phyloP scores from a whole-genome alignment of 2,329 filamentous ascomycete species.

The Cadophora sp. region DNA sequence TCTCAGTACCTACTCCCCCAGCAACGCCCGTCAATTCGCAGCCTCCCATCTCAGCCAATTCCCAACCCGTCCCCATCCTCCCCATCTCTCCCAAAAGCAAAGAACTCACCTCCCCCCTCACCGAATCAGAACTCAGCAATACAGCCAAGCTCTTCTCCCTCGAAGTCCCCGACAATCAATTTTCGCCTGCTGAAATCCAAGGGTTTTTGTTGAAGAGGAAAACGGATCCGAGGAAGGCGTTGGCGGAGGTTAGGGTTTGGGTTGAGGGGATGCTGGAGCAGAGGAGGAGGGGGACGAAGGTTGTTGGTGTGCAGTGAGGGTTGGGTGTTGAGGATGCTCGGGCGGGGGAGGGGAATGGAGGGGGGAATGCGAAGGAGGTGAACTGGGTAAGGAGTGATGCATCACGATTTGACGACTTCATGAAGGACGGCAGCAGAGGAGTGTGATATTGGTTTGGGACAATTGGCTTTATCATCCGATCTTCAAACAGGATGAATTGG shows the following conservation, averaged over 20 bases:
- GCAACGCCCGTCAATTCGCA: background rate
- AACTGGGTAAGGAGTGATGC: no score
- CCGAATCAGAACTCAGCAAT: conserved; percentile 48
- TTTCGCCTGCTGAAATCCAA: conserved; percentile 69
- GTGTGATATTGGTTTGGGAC: no score
- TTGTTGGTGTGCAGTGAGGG: conserved; percentile 19
- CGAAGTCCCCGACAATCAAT: conserved; percentile 57
- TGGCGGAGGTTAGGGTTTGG: conserved; percentile 60
- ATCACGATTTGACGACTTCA: no score
- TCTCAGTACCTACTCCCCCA: background rate
- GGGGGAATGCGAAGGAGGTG: no score
- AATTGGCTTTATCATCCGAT: no score
- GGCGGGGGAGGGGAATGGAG: no score
- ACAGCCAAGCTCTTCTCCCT: conserved; percentile 53
- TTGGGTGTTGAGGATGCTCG: no score
- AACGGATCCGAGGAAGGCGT: conserved; percentile 60
- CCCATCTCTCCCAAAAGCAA: conserved; percentile 2
- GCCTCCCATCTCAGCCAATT: background rate
- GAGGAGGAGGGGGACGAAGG: conserved; percentile 29
- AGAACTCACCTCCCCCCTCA: conserved; percentile 31
- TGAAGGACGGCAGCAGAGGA: no score
- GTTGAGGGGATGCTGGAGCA: conserved; percentile 53
- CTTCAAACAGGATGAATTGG: no score
- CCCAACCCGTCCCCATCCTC: background rate
- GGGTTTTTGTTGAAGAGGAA: conserved; percentile 69